Conservation (phyloP, 371 early-diverging fungal species). For the Zancudomyces culisetae region DNA sequence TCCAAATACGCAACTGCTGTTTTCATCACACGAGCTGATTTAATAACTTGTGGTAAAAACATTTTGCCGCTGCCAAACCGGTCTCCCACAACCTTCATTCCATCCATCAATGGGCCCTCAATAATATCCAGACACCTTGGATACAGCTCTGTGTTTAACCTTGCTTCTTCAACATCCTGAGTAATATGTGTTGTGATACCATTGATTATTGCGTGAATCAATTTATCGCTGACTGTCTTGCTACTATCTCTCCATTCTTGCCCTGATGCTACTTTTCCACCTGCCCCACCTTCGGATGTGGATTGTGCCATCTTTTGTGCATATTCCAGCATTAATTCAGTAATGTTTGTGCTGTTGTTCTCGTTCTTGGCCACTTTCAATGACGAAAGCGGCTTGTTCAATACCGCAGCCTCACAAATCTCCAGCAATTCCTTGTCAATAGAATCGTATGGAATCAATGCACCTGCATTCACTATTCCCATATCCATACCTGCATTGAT, state of each 20-base stretch:
- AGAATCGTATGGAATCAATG: constrained; percentile 82
- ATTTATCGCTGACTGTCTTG: constrained; percentile 47
- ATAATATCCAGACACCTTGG: constrained; percentile 80
- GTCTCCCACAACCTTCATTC: constrained; percentile 84
- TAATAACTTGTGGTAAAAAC: constrained; percentile 94
- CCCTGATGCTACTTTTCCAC: constrained; percentile 47
- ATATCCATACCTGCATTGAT: constrained; percentile 85
- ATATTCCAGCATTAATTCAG: constrained; percentile 72
- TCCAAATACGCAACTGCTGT: constrained; percentile 85
- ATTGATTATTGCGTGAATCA: constrained; percentile 68
- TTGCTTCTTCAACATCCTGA: constrained; percentile 86
- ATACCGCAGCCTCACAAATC: constrained; percentile 78
- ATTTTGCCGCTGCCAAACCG: constrained; percentile 85
- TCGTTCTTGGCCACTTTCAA: too few relatives aligned
- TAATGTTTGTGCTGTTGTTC: too few relatives aligned
- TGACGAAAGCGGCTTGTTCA: constrained; percentile 74
- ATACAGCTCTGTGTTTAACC: constrained; percentile 39
- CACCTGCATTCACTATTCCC: constrained; percentile 92
- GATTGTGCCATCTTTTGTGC: constrained; percentile 66
- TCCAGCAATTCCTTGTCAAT: constrained; percentile 76
- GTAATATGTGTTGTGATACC: constrained; percentile 77
- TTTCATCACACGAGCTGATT: constrained; percentile 83
- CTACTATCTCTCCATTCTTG: constrained; percentile 78
- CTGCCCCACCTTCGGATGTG: too few relatives aligned
- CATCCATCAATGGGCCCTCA: constrained; percentile 85